These are phyloP conservation scores for Backusella morwellensis DNA, from an alignment of 192 early-diverging fungal species.

Conservation along the genomic window DNA sequence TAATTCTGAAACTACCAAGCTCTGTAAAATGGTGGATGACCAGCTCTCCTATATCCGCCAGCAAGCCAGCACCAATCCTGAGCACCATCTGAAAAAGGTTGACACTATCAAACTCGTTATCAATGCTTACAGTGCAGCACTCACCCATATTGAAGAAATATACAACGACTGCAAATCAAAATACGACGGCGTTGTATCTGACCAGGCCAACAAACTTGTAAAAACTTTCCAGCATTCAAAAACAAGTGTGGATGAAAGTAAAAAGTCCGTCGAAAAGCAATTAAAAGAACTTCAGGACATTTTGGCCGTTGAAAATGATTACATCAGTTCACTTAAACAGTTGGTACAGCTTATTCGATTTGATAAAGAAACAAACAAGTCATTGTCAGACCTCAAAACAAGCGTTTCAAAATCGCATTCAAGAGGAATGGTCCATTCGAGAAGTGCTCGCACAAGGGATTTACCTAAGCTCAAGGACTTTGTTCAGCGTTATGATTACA, in stretches of 20 bases:
- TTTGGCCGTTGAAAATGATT: conserved; percentile 18
- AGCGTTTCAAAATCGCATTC: not conserved
- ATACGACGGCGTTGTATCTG: conserved; percentile 3
- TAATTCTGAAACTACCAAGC: not conserved
- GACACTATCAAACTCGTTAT: conserved; percentile 21
- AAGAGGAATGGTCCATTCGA: not conserved
- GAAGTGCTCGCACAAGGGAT: not conserved
- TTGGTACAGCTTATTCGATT: not conserved
- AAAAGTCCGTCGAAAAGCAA: conserved; percentile 6
- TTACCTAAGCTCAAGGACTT: conserved; percentile 16
- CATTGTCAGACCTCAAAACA: not conserved
- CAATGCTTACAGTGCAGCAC: conserved; percentile 13
- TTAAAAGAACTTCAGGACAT: conserved; percentile 13
- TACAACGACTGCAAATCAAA: conserved; percentile 20
- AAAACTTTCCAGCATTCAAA: conserved; percentile 3
- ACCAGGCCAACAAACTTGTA: conserved; percentile 10
- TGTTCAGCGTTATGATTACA: not conserved
- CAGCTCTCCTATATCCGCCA: conserved; percentile 25
- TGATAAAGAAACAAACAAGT: conserved; percentile 2
- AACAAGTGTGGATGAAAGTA: not conserved
- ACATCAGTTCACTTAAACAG: conserved; percentile 11
- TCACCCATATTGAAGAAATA: conserved; percentile 3
- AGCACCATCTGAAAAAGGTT: conserved; percentile 10
- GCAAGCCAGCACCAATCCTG: conserved; percentile 18
- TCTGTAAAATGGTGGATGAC: conserved; percentile 16